A percentile compares a stretch with the other conserved stretches of the same genome.
phyloP scores from a whole-genome alignment of 805 yeast species.

The Suhomyces tanzawaensis region DNA sequence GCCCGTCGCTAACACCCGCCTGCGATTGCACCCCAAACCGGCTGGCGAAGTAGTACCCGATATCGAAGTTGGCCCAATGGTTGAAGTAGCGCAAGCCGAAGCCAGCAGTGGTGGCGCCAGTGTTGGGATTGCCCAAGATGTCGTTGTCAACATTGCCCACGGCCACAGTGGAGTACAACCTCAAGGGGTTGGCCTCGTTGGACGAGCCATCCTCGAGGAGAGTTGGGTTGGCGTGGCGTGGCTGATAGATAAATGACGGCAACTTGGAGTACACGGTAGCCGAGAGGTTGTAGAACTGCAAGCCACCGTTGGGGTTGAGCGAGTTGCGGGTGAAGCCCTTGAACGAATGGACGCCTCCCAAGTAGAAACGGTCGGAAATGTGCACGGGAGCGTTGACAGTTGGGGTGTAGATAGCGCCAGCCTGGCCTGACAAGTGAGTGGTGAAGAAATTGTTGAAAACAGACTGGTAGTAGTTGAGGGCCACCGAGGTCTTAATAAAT shows the following conservation, averaged over 20 bases:
- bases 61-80: slow-evolving; percentile 40
- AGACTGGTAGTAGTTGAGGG: slow-evolving; percentile 37
- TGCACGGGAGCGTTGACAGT: slow-evolving; percentile 41
- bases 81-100: slow-evolving; percentile 38
- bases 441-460: slow-evolving; percentile 47
- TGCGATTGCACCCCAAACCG: slow-evolving; percentile 17
- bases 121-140: slow-evolving; percentile 19
- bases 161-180: slow-evolving; percentile 59
- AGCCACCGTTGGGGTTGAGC: slow-evolving; percentile 75
- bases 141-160: slow-evolving; percentile 57
- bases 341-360: slow-evolving; percentile 77
- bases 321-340: slow-evolving; percentile 68
- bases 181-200: slow-evolving; percentile 32
- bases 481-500: slow-evolving; percentile 37
- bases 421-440: slow-evolving; percentile 45
- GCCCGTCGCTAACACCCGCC: slow-evolving; percentile 36
- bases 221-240: slow-evolving; percentile 12
- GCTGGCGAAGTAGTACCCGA: slow-evolving; percentile 36
- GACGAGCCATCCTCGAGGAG: slow-evolving; percentile 10
- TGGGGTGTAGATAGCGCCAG: slow-evolving; percentile 55
- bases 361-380: slow-evolving; percentile 73
- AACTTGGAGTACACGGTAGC: slow-evolving; percentile 56
- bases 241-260: slow-evolving; percentile 42
- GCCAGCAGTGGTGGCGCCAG: slow-evolving; percentile 29
- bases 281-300: slow-evolving; percentile 55